A percentile compares a stretch with the other conserved stretches of the same genome.
These are phyloP conservation scores for Collybia sp. DNA, from an alignment of 768 basidiomycete species.

Conservation along the genomic window DNA sequence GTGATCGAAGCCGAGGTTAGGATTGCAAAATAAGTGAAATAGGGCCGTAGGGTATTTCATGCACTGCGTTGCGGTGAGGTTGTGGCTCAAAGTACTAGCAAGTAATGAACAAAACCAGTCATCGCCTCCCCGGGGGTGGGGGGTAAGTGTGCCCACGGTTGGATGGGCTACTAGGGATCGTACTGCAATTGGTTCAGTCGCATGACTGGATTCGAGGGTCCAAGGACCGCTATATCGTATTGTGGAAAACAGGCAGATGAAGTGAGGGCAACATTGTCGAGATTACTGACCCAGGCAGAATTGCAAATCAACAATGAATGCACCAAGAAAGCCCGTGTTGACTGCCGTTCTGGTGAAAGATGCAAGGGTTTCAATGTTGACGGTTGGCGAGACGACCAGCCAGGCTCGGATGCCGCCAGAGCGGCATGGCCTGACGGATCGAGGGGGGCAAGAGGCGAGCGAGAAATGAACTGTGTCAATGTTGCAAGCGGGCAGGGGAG, in stretches of 20 bases:
- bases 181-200: slow-evolving; percentile 15
- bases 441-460: too few species aligned
- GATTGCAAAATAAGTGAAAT: slow-evolving; percentile 20
- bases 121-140: slow-evolving; percentile 16
- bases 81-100: slow-evolving; percentile 25
- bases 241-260: slow-evolving; percentile 21
- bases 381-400: too few species aligned
- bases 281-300: too few species aligned
- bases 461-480: too few species aligned
- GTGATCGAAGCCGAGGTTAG: slow-evolving; percentile 3
- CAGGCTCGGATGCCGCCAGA: too few species aligned
- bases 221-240: slow-evolving; percentile 16
- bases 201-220: slow-evolving; percentile 8
- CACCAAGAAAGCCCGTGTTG: too few species aligned
- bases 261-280: slow-evolving; percentile 10
- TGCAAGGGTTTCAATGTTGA: too few species aligned
- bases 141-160: slow-evolving; percentile 21
- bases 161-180: slow-evolving; percentile 24
- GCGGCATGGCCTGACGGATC: too few species aligned
- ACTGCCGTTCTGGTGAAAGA: too few species aligned
- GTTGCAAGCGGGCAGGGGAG: too few species aligned
- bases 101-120: slow-evolving; percentile 26
- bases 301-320: too few species aligned
- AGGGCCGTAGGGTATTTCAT: slow-evolving; percentile 22
- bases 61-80: slow-evolving; percentile 19